Evolutionary conservation across 768 basidiomycete species (phyloP).

Genomic region (Lepiota subincarnata): DNA sequence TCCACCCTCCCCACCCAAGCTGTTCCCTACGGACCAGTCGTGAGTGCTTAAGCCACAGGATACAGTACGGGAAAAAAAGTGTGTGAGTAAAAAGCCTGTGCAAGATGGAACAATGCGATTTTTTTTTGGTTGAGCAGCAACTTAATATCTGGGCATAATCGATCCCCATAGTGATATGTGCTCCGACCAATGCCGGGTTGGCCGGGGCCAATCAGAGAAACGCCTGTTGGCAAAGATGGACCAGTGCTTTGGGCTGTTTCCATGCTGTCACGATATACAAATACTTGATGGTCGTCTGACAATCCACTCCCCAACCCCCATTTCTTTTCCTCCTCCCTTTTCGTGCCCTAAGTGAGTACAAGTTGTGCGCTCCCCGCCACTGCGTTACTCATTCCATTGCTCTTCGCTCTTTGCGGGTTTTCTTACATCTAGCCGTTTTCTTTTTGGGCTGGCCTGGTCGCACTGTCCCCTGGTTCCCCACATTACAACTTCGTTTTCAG

Average conservation of each 20-base stretch:
- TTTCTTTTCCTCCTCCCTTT: constrained; percentile 26
- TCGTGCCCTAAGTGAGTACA: constrained; percentile 33
- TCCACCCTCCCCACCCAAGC: too few species aligned
- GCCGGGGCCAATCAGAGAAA: constrained; percentile 9
- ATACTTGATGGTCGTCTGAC: constrained; percentile 29
- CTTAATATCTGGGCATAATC: neutral
- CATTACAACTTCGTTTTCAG: constrained; percentile 23
- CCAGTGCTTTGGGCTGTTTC: constrained; percentile 23
- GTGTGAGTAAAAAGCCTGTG: neutral
- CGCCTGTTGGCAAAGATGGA: constrained; percentile 6
- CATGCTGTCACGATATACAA: constrained; percentile 27
- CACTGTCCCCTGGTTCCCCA: constrained; percentile 43
- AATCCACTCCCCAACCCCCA: constrained; percentile 21
- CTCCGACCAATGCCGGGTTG: neutral
- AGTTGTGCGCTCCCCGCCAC: neutral
- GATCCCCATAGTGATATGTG: constrained; percentile 5
- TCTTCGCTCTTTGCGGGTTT: constrained; percentile 18
- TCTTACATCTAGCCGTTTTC: constrained; percentile 20
- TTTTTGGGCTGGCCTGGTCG: constrained; percentile 71
- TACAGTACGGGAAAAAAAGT: too few species aligned
- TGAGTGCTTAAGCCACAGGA: too few species aligned
- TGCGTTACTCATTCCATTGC: neutral
- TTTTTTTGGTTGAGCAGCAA: too few species aligned
- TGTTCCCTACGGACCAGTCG: too few species aligned
- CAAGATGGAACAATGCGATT: neutral